A percentile compares a stretch with the other conserved stretches of the same genome.
Conservation (phyloP, 164 flowering plant genomes). For the Brasenia schreberi region DNA sequence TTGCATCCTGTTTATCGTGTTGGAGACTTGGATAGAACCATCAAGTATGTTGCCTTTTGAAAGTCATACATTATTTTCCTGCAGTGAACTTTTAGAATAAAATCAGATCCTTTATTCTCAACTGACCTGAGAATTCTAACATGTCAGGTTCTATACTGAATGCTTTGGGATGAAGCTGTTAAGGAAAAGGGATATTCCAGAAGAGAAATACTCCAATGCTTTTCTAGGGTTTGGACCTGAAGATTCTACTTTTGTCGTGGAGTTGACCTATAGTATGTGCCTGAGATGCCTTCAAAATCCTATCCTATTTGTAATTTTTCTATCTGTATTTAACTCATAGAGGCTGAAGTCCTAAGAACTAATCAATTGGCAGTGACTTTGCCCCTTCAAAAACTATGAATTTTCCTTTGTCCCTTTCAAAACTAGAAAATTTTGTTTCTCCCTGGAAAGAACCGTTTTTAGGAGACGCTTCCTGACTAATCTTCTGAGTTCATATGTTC, state of each 20-base stretch:
- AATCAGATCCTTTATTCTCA: neutral
- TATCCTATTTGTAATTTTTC: too few species aligned
- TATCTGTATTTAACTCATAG: too few species aligned
- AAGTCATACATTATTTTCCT: neutral
- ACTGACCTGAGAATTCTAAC: neutral
- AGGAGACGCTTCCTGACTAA: too few species aligned
- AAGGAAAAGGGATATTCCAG: slow-evolving; percentile 84
- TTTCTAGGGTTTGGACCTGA: slow-evolving; percentile 97
- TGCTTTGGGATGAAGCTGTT: slow-evolving; percentile 84
- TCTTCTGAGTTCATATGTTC: neutral
- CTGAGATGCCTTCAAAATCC: neutral
- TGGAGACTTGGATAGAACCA: slow-evolving; percentile 75
- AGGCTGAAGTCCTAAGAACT: too few species aligned
- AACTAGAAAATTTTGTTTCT: too few species aligned
- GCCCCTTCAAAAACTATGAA: too few species aligned
- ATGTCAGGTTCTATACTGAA: slow-evolving; percentile 76
- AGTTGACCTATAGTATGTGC: slow-evolving; percentile 79
- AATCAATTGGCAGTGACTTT: too few species aligned
- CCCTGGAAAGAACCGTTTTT: too few species aligned
- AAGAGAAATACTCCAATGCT: slow-evolving; percentile 91
- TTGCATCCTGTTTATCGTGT: slow-evolving; percentile 83
- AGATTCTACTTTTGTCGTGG: slow-evolving; percentile 72
- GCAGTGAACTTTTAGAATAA: neutral
- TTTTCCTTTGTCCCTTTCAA: too few species aligned
- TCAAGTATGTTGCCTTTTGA: slow-evolving; percentile 31